Evolutionary conservation across 176 grass and related monocot species (phyloP), one percentile per base, ranked within the genome.

Genomic region (Carex kokanica): DNA sequence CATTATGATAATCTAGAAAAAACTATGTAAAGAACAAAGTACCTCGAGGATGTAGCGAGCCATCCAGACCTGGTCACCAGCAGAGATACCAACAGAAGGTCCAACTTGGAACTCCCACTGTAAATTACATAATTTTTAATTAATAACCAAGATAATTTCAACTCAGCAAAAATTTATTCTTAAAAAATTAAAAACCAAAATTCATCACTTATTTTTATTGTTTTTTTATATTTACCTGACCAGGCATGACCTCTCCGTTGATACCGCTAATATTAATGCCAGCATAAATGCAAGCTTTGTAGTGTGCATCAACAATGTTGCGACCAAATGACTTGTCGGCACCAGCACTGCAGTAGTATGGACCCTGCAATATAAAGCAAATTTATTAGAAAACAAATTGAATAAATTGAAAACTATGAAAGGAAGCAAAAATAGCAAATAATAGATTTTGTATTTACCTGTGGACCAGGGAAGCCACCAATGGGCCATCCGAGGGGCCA

Each of bases 61-160:
- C 63, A 92, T 65, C 97, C 97, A 99, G 54, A 96, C 12, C 74
- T 99, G 86, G 53, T 99, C 97, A 64, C 91, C 91, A 5, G 93
- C 45, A 82, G 93, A 81, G 51, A 99, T 99, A 77, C 97, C 97
- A 25, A 99, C 86, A 2, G 86, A 18, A 20, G 97, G 97, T 16
- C 97, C 97, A 29, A 99, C 89, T 96, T 96, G 97, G 80, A 93
- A 99, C 70, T 99, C 97, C 97, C 97, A 99, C 97, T 99, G 80
- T 72, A 84, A 84, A 12, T 64, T 20, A 73, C 16, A n/a, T 29
- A 60, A 11, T 73, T 65, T 13, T 58, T 4, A 45, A 58, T 72
- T 83, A 49, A 75, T 53, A 24, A 29, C 21, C 16, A 59, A 85
- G 3, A 90, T 60, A 40, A 61, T 10, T 27, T 18, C 47, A 63